Percentiles rank a stretch among this genome's conserved stretches.
Evolutionary conservation across 176 grass and related monocot genomes (phyloP).

Genomic region (Eleusine indica): DNA sequence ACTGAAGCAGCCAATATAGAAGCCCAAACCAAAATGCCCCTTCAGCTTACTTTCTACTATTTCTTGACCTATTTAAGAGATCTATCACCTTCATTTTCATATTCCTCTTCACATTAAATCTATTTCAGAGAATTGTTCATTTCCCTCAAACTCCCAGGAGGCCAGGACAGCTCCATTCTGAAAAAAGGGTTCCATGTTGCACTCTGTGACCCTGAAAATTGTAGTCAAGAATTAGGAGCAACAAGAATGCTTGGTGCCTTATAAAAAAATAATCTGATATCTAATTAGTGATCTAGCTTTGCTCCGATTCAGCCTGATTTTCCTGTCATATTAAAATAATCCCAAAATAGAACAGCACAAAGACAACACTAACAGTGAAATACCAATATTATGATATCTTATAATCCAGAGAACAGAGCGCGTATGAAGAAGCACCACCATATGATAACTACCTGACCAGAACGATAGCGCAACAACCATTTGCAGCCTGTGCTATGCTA

Average conservation of each 20-base stretch:
- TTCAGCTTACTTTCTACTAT: background rate
- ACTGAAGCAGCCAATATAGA: background rate
- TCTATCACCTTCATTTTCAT: background rate
- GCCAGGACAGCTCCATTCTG: background rate
- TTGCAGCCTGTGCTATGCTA: background rate
- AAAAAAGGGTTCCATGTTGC: background rate
- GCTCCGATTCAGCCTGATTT: slow-evolving; percentile 17
- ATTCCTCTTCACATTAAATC: background rate
- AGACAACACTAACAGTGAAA: slow-evolving; percentile 24
- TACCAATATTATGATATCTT: background rate
- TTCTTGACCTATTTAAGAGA: slow-evolving; percentile 12
- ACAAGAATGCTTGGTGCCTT: slow-evolving; percentile 13
- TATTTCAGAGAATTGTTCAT: background rate
- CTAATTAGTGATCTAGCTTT: slow-evolving; percentile 16
- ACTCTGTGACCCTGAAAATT: slow-evolving; percentile 33
- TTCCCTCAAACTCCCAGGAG: background rate
- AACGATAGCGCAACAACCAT: slow-evolving; percentile 27
- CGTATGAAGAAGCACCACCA: slow-evolving; percentile 4
- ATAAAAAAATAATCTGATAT: too few relatives aligned
- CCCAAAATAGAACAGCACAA: background rate
- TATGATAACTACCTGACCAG: background rate
- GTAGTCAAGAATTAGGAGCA: slow-evolving; percentile 26
- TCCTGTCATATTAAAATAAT: slow-evolving; percentile 10
- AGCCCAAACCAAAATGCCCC: background rate
- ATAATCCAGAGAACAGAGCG: slow-evolving; percentile 11